Conservation (phyloP, 208 protist genomes). For the Trypanosoma boissoni region DNA sequence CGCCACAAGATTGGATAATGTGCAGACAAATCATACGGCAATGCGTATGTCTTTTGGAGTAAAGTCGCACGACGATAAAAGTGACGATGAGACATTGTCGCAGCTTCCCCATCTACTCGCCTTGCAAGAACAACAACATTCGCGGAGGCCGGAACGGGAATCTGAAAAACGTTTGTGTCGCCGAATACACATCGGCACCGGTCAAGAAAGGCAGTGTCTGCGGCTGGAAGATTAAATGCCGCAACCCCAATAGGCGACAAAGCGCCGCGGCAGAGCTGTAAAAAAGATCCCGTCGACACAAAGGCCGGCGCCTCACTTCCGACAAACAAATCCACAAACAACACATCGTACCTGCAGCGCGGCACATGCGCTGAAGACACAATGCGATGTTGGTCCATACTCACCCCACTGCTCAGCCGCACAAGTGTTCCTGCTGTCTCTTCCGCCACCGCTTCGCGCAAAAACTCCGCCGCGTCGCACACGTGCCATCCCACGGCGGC, state of each 20-base stretch:
- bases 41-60: conserved; percentile 46
- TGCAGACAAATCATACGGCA: conserved; percentile 67
- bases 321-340: conserved; percentile 85
- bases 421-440: no score
- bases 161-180: conserved; percentile 51
- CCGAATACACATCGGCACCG: conserved; percentile 57
- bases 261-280: conserved; percentile 41
- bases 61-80: conserved; percentile 55
- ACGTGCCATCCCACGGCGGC: conserved; percentile 27
- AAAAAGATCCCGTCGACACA: conserved; percentile 47
- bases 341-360: conserved; percentile 45
- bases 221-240: conserved; percentile 72
- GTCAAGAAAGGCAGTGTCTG: conserved; percentile 50
- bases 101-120: conserved; percentile 16
- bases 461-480: conserved; percentile 45
- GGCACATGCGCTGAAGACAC: not conserved
- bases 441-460: no score
- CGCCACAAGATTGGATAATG: conserved; percentile 84
- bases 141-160: conserved; percentile 54
- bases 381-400: no score
- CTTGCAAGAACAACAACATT: conserved; percentile 80
- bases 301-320: conserved; percentile 52
- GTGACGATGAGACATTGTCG: conserved; percentile 49
- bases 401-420: not conserved
- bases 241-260: conserved; percentile 67